Base-by-base conservation (phyloP, 768 basidiomycete species). In the Pleurotus cornucopiae region DNA sequence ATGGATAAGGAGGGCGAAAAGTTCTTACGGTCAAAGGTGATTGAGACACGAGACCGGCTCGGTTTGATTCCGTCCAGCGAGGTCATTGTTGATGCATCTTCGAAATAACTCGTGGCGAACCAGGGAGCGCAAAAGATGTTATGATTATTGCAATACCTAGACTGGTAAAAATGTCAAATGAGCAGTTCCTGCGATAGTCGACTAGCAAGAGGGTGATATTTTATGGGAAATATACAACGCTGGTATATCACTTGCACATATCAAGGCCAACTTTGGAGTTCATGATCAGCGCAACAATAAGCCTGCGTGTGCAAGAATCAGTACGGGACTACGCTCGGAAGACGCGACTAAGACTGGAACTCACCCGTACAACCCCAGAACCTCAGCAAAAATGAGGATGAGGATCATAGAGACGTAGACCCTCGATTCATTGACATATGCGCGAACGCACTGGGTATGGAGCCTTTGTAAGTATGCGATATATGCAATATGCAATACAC, bases 331-430 rank as follows among this genome's bases (percentile, higher is more conserved):
- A 16, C 46, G 30, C 11, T 11, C 30, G 11, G 11, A 11, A 9
- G 30, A 34, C 12, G 49, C 38, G 20, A 37, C 25, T 38, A 34
- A 53, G 47, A 2, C 49, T 18, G 40, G 4, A 37, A 71, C 85
- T 60, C 65, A 88, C 85, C 90, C 91, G 64, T 92, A 94, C 55
- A 96, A 71, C 38, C 94, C 94, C 57, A 97, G 74, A 20, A 97
- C 94, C 70, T 96, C 94, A 5, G 85, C 87, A 62, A 93, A 94
- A 61, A 93, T 93, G 66, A 98, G 84, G 61, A 98, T 95, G 41
- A 98, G 85, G 16, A 98, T 93, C 95, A 98, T 98, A 5, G 88
- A 79, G 18, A 98, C 95, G 67, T 95, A 98, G 23, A 98, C 85
- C 67, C 84, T 88, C 59, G 87, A 86, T 73, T 97, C 94, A 64